These are phyloP conservation scores for Arthrobotrys conoides DNA, from an alignment of 2,329 filamentous ascomycete genomes.

Conservation along the genomic window DNA sequence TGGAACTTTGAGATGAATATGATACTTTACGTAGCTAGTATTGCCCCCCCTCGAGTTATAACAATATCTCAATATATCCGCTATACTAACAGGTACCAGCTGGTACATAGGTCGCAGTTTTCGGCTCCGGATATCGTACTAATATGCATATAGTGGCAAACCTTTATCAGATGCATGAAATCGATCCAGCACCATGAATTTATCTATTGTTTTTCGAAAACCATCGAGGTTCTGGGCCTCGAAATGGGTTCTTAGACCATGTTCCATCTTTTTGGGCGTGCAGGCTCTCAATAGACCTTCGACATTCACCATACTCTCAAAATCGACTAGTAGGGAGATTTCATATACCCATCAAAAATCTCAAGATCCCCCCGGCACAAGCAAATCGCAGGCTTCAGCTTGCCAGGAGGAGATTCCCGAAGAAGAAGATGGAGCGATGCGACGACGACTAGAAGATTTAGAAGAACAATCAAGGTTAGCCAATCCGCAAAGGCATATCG, in stretches of 20 bases:
- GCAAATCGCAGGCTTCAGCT: background rate
- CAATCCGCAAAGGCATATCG: constrained; percentile 53
- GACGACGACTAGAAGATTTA: constrained; percentile 49
- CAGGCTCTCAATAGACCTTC: too few relatives aligned
- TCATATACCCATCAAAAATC: background rate
- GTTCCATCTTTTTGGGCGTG: background rate
- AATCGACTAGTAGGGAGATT: background rate
- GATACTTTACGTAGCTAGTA: background rate
- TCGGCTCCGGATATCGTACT: background rate
- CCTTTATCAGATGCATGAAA: background rate
- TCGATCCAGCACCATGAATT: constrained; percentile 25
- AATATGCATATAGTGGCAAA: constrained; percentile 34
- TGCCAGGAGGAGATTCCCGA: background rate
- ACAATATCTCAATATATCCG: too few relatives aligned
- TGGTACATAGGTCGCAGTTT: background rate
- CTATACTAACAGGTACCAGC: background rate
- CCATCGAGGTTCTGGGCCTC: constrained; percentile 11
- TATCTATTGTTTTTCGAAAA: background rate
- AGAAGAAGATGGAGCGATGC: constrained; percentile 46
- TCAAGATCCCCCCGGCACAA: constrained; percentile 9
- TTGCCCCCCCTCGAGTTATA: background rate
- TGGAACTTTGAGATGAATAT: background rate
- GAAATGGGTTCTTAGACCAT: background rate
- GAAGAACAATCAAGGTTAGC: constrained; percentile 51
- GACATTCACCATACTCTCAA: background rate